A percentile compares a stretch with the other conserved stretches of the same genome.
Evolutionary conservation across 495 filamentous ascomycete species (phyloP).

Genomic region (Penicillium soppii): DNA sequence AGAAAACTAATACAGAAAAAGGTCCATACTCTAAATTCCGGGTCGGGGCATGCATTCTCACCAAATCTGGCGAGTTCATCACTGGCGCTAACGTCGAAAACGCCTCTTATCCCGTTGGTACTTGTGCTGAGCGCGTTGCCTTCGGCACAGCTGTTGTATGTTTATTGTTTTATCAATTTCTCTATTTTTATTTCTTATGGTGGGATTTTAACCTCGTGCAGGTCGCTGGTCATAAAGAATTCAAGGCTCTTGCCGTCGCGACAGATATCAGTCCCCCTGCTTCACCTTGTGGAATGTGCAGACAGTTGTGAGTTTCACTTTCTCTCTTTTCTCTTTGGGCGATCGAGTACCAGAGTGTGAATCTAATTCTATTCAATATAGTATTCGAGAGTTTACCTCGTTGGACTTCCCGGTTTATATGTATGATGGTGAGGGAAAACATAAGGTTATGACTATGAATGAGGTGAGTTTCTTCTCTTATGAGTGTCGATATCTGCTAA

Average conservation of each 20-base stretch:
- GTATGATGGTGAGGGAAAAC: constrained; percentile 75
- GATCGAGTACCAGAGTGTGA: too few relatives aligned
- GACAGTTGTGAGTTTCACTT: constrained; percentile 40
- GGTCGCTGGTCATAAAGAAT: constrained; percentile 62
- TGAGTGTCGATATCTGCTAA: constrained; percentile 7
- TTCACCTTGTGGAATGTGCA: constrained; percentile 70
- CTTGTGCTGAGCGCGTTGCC: constrained; percentile 89
- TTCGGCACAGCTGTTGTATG: constrained; percentile 75
- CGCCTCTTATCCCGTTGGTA: constrained; percentile 85
- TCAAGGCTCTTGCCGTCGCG: constrained; percentile 83
- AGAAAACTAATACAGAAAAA: constrained; percentile 22
- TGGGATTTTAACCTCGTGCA: too few relatives aligned
- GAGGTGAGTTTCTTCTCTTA: constrained; percentile 51
- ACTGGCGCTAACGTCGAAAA: constrained; percentile 92
- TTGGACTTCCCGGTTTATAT: constrained; percentile 77
- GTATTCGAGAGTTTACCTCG: constrained; percentile 77
- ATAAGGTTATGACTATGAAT: constrained; percentile 67
- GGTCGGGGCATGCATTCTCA: constrained; percentile 81
- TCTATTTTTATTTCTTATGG: too few relatives aligned
- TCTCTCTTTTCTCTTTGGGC: not conserved
- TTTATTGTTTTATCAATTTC: not conserved
- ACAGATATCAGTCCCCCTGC: constrained; percentile 75
- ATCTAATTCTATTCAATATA: constrained; percentile 24
- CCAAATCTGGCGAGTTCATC: constrained; percentile 58
- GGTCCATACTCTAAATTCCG: constrained; percentile 92